These are phyloP conservation scores for Pleurostoma richardsiae DNA, from an alignment of 2,329 filamentous ascomycete species.

Conservation along the genomic window DNA sequence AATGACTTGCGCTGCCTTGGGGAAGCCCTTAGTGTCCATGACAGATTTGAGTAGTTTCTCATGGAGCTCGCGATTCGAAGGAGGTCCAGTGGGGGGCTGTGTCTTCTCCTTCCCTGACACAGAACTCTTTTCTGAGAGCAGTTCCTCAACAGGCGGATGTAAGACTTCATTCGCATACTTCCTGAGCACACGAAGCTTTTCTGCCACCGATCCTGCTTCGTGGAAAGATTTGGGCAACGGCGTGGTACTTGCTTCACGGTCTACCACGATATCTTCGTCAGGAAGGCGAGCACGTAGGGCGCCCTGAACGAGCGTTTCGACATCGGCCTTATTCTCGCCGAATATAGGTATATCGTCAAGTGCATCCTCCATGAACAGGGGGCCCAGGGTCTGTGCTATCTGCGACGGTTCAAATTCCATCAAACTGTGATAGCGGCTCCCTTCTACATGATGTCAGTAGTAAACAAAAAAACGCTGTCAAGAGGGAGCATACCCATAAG, in stretches of 20 bases:
- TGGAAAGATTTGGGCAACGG: constrained; percentile 35
- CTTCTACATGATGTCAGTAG: constrained; percentile 34
- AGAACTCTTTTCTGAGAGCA: neutral
- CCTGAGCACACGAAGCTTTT: constrained; percentile 44
- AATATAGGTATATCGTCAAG: constrained; percentile 53
- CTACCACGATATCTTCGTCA: constrained; percentile 25
- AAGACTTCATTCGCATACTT: constrained; percentile 20
- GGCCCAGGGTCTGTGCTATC: constrained; percentile 45
- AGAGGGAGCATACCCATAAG: constrained; percentile 37
- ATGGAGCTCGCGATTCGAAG: constrained; percentile 52
- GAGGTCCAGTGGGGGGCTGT: constrained; percentile 16
- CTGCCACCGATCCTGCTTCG: constrained; percentile 35
- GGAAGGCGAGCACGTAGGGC: constrained; percentile 29
- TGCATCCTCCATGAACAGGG: constrained; percentile 47
- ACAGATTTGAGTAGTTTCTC: constrained; percentile 46
- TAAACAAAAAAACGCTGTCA: neutral
- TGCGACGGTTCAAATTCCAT: constrained; percentile 56
- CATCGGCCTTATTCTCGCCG: constrained; percentile 41
- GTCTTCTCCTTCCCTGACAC: neutral
- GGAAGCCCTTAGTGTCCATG: constrained; percentile 37
- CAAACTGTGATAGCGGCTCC: constrained; percentile 45
- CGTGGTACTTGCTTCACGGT: constrained; percentile 26
- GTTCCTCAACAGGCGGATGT: constrained; percentile 3
- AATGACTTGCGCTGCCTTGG: constrained; percentile 44
- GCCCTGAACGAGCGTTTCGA: constrained; percentile 35